Base-by-base conservation (phyloP, 2,329 filamentous ascomycete species). In the Beauveria caledonica region DNA sequence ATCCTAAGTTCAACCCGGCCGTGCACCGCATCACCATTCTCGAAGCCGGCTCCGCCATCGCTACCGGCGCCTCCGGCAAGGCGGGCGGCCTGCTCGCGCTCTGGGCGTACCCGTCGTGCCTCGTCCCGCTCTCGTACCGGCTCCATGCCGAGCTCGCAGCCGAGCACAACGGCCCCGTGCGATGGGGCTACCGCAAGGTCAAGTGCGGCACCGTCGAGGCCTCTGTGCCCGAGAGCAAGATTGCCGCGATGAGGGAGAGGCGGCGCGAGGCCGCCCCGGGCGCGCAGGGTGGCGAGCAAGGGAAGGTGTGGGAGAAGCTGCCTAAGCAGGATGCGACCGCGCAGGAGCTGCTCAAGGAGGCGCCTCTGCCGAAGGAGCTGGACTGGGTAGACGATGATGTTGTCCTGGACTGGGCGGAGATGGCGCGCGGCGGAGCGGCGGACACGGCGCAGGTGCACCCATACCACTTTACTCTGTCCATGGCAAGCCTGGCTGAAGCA, bases 401-500 rank as follows among this genome's bases (percentile, higher is more conserved):
- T 2, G 75, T 96, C 23, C 76, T 77, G 58, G 78, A 79, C 21
- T 97, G 96, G 74, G 85, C 90, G 39, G 85, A 88, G 69, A 97
- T 97, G 91, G 91, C 90, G 25, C 65, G 70, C 1, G 76, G 77
- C 2, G 86, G 85, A 3, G 84, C 86, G 0, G 82, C 81, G 1
- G 89, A 91, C 63, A 97, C 94, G 1, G 90, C 94, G 0, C 94
- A 99, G 74, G 93, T 97, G 3, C 93, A 99, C 68, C 94, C 94
- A 0, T 89, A 87, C 63, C 86, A 91, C 49, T 97, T 99, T 70
- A 97, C 94, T 0, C 93, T 85, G 0, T 80, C 86, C 17, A 95
- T 97, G 73, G 90, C 89, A 5, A 78, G 84, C 46, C 79, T 97
- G 13, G 92, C 93, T 0, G 76, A 82, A 60, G 83, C 89, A 56